A percentile compares a stretch with the other conserved stretches of the same genome.
Conservation (phyloP, 108 stramenopile species). For the Craspedostauros australis region DNA sequence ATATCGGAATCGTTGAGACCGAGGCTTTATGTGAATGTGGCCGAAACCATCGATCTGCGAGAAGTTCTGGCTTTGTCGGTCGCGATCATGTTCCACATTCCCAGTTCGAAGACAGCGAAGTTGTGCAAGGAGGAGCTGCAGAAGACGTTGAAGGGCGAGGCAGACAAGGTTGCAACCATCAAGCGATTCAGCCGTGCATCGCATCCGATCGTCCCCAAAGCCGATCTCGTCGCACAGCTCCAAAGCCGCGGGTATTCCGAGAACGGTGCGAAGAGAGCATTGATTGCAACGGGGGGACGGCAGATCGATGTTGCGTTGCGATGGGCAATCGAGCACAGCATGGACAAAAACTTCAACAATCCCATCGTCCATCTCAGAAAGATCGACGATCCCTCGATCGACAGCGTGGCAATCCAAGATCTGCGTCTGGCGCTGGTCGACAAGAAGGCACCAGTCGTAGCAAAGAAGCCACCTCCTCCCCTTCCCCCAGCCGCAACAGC, state of each 20-base stretch:
- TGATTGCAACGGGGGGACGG: constrained; percentile 48
- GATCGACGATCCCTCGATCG: no score
- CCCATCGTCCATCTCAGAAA: constrained; percentile 45
- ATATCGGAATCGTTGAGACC: constrained; percentile 32
- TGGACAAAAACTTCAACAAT: constrained; percentile 59
- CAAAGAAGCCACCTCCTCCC: no score
- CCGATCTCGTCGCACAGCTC: constrained; percentile 33
- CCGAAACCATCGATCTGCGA: constrained; percentile 8
- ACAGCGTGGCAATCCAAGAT: no score
- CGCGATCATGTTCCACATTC: constrained; percentile 22
- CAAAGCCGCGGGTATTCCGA: constrained; percentile 52
- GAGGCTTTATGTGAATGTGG: background rate
- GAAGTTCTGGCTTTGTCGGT: constrained; percentile 16
- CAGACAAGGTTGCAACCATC: constrained; percentile 7
- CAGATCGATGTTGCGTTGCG: constrained; percentile 52
- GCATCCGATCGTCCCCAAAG: background rate
- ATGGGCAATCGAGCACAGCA: constrained; percentile 72
- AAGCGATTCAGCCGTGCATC: constrained; percentile 6
- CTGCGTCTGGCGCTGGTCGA: no score
- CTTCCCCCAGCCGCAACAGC: no score
- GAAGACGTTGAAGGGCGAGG: constrained; percentile 14
- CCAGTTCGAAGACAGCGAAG: constrained; percentile 6
- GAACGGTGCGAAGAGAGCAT: constrained; percentile 65
- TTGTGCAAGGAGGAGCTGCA: constrained; percentile 19
- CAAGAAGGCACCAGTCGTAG: no score